A percentile compares a stretch with the other conserved stretches of the same genome.
Conservation (phyloP, 179 eudicot genomes). For the Camellia oleifera region DNA sequence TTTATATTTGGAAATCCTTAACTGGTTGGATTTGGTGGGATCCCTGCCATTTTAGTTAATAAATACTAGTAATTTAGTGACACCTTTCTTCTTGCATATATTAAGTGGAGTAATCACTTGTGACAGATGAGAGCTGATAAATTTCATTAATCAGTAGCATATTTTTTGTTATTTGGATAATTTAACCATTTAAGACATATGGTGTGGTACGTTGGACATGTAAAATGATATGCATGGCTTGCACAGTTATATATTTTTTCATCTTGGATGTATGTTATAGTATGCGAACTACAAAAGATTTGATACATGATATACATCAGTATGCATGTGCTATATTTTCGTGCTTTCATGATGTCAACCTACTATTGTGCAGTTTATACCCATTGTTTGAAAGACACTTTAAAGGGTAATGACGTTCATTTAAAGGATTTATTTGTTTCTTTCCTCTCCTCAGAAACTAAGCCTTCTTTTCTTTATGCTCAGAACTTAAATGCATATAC, state of each 20-base stretch:
- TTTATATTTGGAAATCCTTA: not conserved
- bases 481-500: too few species aligned
- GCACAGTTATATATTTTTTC: not conserved
- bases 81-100: slow-evolving; percentile 4
- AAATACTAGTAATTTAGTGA: not conserved
- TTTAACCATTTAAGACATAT: not conserved
- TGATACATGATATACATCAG: not conserved
- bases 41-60: not conserved
- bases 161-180: not conserved
- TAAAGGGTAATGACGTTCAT: too few species aligned
- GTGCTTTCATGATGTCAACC: not conserved
- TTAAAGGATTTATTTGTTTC: too few species aligned
- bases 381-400: too few species aligned
- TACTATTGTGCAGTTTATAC: too few species aligned
- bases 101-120: not conserved
- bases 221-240: not conserved
- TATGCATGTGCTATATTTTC: not conserved
- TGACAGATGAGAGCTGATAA: not conserved
- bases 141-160: not conserved
- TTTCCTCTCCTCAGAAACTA: too few species aligned
- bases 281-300: not conserved
- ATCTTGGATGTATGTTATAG: not conserved
- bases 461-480: too few species aligned
- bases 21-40: not conserved
- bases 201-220: not conserved